Base-by-base conservation (phyloP, 139 green algal genomes). In the Yamagishiella unicocca region DNA sequence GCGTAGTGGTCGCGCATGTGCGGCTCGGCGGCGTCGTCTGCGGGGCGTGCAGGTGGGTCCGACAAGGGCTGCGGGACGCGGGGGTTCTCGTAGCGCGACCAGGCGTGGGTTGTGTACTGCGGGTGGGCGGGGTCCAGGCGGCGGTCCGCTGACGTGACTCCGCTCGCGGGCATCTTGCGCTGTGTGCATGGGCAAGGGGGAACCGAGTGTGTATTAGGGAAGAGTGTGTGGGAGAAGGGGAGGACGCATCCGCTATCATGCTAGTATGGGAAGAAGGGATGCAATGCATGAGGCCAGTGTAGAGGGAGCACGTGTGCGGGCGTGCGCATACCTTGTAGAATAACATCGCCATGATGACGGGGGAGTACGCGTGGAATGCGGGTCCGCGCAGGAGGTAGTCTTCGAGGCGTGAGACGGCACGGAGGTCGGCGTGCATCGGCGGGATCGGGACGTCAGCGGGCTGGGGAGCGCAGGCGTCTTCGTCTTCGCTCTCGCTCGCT, bases 301-400 rank as follows among this genome's bases (percentile, higher is more conserved):
- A n/a, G n/a, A n/a, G n/a, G n/a, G n/a, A n/a, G n/a, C n/a, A n/a
- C n/a, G n/a, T n/a, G n/a, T n/a, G n/a, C n/a, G n/a, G n/a, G n/a
- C n/a, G n/a, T n/a, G 64, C 9, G 64, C 70, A 42, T 25, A 78
- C 70, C 70, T 78, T 78, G 24, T 78, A 55, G 4, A 61, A 33
- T 42, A 55, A 42, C 70, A 78, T 78, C 22, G 40, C 40, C 70
- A 78, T 78, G 22, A 55, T 7, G 22, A 38, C 24, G 2, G 70
- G 70, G 22, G 70, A 78, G 40, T 38, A 58, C 4, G 4, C 3
- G 25, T 4, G 4, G 24, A 55, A 37, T 5, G 21, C 40, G 22
- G 21, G 22, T 2, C 70, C 70, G 24, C 70, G 40, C 6, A 38
- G 6, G 6, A 38, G 14, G 40, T 78, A 78, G 40, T 78, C 70